Evolutionary conservation across 83 land plant species (phyloP).

Genomic region (Picea abies): DNA sequence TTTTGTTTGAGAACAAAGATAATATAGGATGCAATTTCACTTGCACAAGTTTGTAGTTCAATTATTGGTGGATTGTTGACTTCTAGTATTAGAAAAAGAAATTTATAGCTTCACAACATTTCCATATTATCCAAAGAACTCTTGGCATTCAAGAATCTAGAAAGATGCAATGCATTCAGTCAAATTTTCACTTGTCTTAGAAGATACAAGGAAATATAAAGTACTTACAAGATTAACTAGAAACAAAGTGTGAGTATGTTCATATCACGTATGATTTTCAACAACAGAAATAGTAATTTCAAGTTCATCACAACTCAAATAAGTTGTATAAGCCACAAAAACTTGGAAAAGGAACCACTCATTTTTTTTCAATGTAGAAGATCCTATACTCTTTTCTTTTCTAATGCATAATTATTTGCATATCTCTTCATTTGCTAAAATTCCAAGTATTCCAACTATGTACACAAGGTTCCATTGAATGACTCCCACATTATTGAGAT

Average conservation of each 20-base stretch:
- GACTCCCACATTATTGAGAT: constrained; percentile 81
- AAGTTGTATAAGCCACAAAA: background rate
- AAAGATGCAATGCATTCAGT: background rate
- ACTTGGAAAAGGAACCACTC: background rate
- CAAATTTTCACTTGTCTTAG: background rate
- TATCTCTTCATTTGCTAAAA: constrained; percentile 80
- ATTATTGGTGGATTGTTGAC: constrained; percentile 64
- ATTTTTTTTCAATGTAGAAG: background rate
- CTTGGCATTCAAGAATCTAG: constrained; percentile 73
- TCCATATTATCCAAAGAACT: constrained; percentile 90
- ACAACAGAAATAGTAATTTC: background rate
- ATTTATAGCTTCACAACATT: constrained; percentile 89
- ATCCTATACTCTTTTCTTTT: background rate
- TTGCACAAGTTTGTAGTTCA: constrained; percentile 77
- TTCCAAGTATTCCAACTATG: constrained; percentile 74
- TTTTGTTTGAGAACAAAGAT: background rate
- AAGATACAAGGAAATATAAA: background rate
- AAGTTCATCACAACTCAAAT: background rate
- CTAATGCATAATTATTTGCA: background rate
- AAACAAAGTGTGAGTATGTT: background rate
- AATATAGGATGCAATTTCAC: constrained; percentile 15
- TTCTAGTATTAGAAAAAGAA: constrained; percentile 57
- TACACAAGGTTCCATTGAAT: constrained; percentile 85
- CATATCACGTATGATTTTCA: background rate
- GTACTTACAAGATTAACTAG: background rate